phyloP scores from a whole-genome alignment of 306 rosid species.

The Glycine latifolia region DNA sequence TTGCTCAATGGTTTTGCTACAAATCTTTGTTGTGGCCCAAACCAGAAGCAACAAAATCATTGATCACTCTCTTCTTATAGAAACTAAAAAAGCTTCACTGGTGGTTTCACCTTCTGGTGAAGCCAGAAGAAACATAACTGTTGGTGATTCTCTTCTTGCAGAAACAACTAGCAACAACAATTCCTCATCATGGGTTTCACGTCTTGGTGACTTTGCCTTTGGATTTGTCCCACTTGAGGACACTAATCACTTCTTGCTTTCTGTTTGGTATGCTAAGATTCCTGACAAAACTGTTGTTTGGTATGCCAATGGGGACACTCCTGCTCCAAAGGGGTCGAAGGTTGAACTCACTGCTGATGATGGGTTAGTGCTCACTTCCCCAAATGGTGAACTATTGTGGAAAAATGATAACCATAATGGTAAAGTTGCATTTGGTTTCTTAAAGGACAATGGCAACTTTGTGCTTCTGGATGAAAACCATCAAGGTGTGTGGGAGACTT shows the following conservation, averaged over 20 bases:
- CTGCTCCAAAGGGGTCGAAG: conserved; percentile 57
- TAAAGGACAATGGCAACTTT: conserved; percentile 59
- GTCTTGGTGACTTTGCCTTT: conserved; percentile 65
- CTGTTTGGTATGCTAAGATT: conserved; percentile 60
- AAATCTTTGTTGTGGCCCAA: conserved; percentile 45
- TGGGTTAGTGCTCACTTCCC: conserved; percentile 50
- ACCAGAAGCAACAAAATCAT: neutral
- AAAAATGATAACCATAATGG: neutral
- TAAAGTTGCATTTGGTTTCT: conserved; percentile 25
- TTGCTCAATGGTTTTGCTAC: conserved; percentile 30
- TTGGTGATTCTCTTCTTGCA: conserved; percentile 50
- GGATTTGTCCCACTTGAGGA: conserved; percentile 49
- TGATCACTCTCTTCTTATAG: neutral
- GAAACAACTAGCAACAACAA: conserved; percentile 16
- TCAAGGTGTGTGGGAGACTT: conserved; percentile 57
- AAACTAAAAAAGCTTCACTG: neutral
- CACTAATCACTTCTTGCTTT: conserved; percentile 48
- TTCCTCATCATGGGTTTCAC: conserved; percentile 56
- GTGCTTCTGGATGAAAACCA: conserved; percentile 36
- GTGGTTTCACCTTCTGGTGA: neutral
- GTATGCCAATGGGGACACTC: conserved; percentile 53
- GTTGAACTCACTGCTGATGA: conserved; percentile 45
- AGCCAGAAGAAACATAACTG: conserved; percentile 13
- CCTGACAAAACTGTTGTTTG: conserved; percentile 55
- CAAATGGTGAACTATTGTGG: conserved; percentile 46